Evolutionary conservation across 208 protist species (phyloP).

Genomic region (Leptomonas pyrrhocoris): DNA sequence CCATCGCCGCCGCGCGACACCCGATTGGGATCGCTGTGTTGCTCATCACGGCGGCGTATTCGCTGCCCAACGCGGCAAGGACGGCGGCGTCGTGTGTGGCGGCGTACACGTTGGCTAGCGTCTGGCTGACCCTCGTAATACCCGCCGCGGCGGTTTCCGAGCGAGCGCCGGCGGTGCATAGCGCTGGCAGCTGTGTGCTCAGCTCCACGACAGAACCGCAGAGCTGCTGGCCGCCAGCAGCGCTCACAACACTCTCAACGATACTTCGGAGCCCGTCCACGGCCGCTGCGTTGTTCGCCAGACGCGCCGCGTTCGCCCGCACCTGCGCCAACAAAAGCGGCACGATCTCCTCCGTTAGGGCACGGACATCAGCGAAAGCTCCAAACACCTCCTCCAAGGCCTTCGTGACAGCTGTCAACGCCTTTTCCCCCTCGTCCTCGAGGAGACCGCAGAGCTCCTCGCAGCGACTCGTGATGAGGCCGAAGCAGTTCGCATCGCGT

Average conservation of each 20-base stretch:
- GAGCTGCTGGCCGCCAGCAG: not conserved
- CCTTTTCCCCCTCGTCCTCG: constrained; percentile 19
- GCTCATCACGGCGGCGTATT: constrained; percentile 18
- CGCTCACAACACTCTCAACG: constrained; percentile 13
- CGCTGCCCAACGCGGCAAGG: constrained; percentile 6
- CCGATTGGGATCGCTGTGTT: constrained; percentile 13
- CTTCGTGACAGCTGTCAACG: constrained; percentile 9
- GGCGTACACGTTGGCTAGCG: constrained; percentile 24
- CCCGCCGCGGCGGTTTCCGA: constrained; percentile 1
- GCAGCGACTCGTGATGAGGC: constrained; percentile 19
- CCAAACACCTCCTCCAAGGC: constrained; percentile 29
- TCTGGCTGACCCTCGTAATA: constrained; percentile 25
- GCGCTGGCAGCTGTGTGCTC: constrained; percentile 13
- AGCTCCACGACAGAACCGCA: constrained; percentile 10
- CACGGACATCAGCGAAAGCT: not conserved
- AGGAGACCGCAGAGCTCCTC: constrained; percentile 24
- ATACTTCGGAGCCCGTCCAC: constrained; percentile 30
- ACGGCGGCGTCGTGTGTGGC: constrained; percentile 15
- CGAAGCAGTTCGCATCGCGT: constrained; percentile 5
- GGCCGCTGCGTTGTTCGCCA: constrained; percentile 17
- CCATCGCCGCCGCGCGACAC: constrained; percentile 28
- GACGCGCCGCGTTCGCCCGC: constrained; percentile 11
- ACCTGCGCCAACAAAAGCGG: constrained; percentile 27
- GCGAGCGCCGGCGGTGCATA: constrained; percentile 18
- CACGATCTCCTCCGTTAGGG: constrained; percentile 8